Conservation (phyloP, 495 filamentous ascomycete species). For the Neurospora terricola region DNA sequence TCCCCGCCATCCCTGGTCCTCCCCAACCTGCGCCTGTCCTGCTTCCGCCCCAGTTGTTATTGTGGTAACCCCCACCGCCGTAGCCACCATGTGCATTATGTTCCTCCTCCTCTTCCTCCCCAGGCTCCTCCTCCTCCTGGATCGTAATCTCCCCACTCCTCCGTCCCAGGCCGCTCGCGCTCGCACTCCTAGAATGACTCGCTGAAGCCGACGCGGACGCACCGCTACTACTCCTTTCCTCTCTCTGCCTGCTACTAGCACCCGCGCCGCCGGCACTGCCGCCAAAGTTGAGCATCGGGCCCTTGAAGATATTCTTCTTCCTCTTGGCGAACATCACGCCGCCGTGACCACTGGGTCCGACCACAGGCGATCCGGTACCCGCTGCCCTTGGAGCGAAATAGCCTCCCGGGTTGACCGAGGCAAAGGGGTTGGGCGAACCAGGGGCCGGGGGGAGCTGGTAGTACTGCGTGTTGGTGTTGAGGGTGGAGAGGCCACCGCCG, state of each 20-base stretch:
- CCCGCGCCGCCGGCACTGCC: conserved; percentile 16
- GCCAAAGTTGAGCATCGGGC: conserved; percentile 53
- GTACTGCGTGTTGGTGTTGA: background rate
- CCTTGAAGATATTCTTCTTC: conserved; percentile 83
- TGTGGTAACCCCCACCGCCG: background rate
- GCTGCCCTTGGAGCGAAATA: background rate
- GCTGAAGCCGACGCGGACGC: conserved; percentile 19
- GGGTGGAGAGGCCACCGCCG: background rate
- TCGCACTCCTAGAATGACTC: conserved; percentile 37
- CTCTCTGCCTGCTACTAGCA: conserved; percentile 12
- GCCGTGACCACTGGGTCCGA: conserved; percentile 24
- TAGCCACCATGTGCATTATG: background rate
- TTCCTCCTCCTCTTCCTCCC: conserved; percentile 25
- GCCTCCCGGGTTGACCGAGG: conserved; percentile 3
- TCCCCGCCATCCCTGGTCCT: conserved; percentile 12
- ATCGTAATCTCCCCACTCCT: conserved; percentile 64
- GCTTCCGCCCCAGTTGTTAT: conserved; percentile 50
- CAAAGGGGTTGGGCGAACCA: background rate
- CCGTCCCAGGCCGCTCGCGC: conserved; percentile 41
- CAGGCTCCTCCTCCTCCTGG: conserved; percentile 76
- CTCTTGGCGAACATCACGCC: conserved; percentile 83
- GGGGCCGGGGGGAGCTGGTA: background rate
- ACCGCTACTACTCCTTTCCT: conserved; percentile 3
- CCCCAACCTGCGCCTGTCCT: conserved; percentile 64
- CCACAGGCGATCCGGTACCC: background rate